Conservation (phyloP, 169 alveolate genomes). For the Cyclospora cayetanensis region DNA sequence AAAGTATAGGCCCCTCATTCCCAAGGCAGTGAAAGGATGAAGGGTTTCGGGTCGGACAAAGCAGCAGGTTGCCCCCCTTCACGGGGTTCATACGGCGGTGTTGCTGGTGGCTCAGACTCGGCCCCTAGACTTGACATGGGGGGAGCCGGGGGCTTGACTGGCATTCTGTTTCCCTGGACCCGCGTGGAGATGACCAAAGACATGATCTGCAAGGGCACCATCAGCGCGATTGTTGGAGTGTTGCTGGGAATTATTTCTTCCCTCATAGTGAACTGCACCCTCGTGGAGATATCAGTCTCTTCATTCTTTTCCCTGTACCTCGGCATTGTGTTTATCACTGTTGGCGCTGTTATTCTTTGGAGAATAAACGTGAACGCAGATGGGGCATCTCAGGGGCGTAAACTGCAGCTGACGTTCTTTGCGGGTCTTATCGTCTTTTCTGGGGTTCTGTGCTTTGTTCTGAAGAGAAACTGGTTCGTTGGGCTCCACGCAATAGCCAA, state of each 20-base stretch:
- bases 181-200: slow-evolving; percentile 65
- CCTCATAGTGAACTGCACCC: slow-evolving; percentile 91
- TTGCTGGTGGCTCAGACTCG: background rate
- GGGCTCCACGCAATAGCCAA: slow-evolving; percentile 82
- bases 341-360: slow-evolving; percentile 92
- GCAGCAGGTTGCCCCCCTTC: background rate
- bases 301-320: slow-evolving; percentile 92
- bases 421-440: slow-evolving; percentile 84
- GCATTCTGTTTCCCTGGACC: slow-evolving; percentile 40
- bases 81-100: background rate
- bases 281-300: slow-evolving; percentile 92
- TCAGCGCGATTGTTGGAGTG: slow-evolving; percentile 81
- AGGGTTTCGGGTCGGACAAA: slow-evolving; percentile 51
- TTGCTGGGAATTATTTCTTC: slow-evolving; percentile 89
- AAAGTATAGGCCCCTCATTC: background rate
- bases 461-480: slow-evolving; percentile 91
- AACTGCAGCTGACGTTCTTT: slow-evolving; percentile 70
- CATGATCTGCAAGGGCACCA: slow-evolving; percentile 57
- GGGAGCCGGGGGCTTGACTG: background rate
- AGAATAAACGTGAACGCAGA: slow-evolving; percentile 68
- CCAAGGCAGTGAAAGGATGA: no score
- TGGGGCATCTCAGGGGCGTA: background rate
- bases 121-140: background rate
- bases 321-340: slow-evolving; percentile 89
- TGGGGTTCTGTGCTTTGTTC: slow-evolving; percentile 92